Base-by-base conservation (phyloP, 2,329 filamentous ascomycete genomes). In the Calonectria honghensis region DNA sequence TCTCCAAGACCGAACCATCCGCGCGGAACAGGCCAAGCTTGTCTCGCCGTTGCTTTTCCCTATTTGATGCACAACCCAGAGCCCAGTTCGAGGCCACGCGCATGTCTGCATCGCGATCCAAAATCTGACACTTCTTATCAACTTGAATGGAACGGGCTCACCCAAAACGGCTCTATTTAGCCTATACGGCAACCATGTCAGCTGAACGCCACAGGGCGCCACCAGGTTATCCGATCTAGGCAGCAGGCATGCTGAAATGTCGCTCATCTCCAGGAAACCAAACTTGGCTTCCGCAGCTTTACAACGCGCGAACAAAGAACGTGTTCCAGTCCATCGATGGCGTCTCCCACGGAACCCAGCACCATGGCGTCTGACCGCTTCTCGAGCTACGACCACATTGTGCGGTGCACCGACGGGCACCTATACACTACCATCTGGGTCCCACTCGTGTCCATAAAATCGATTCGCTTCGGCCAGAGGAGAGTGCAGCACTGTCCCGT, bases 361-460 rank as follows among this genome's bases (percentile, higher is more conserved):
- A 11, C 18, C 11, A 63, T 63, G 57, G 13, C 57, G 27, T 45
- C 57, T 20, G 57, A 63, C 35, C 57, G 57, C 57, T 45, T 63
- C 35, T 24, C 57, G n/a, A 41, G 39, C 9, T 63, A 63, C 14
- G 57, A 63, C 14, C 57, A 41, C 37, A 18, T 63, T 16, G 57
- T 63, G n/a, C 57, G 57, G 13, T 63, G 57, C 57, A 63, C 57
- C 57, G 57, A 63, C 3, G 37, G 57, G 6, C 57, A 63, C 14
- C 24, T 63, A 27, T 63, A 63, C 57, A 63, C 57, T 24, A 63
- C 57, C 35, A 63, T 63, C 35, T 63, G 37, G 57, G 27, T 63
- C 16, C 57, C 57, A 4, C n/a, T 45, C 35, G 57, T 63, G 7
- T 63, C 37, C 14, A 29, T 63, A 24, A 63, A 63, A 24, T 37